Evolutionary conservation across 2,329 filamentous ascomycete genomes (phyloP).

Genomic region (Cladophialophora carrionii): DNA sequence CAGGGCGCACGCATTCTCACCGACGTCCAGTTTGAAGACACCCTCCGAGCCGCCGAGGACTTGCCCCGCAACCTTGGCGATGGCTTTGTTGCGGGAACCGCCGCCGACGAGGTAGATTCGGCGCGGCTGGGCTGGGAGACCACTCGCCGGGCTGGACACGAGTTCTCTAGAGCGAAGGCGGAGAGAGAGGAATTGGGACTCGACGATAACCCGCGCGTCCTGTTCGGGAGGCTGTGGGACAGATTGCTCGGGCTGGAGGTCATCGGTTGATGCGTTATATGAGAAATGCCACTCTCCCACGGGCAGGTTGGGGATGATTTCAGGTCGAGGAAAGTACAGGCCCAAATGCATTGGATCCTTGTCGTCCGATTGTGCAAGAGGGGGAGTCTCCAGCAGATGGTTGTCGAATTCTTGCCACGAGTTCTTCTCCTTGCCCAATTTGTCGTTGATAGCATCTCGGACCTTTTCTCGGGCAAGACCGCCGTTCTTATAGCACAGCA

Average conservation of each 20-base stretch:
- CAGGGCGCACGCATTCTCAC: constrained; percentile 90
- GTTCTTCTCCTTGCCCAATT: constrained; percentile 51
- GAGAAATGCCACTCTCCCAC: constrained; percentile 86
- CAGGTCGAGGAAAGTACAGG: constrained; percentile 91
- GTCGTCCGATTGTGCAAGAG: constrained; percentile 64
- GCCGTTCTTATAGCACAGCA: constrained; percentile 99
- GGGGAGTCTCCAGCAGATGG: constrained; percentile 67
- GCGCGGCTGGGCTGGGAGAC: constrained; percentile 78
- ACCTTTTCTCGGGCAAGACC: constrained; percentile 88
- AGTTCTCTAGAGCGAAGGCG: constrained; percentile 80
- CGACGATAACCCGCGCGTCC: constrained; percentile 86
- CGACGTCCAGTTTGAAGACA: constrained; percentile 90
- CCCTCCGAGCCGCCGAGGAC: constrained; percentile 88
- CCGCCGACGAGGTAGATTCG: constrained; percentile 94
- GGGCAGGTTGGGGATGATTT: constrained; percentile 90
- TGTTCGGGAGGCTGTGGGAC: constrained; percentile 61
- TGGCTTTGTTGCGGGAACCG: constrained; percentile 85
- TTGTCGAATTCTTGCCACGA: constrained; percentile 82
- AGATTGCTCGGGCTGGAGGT: constrained; percentile 57
- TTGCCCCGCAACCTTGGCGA: constrained; percentile 80
- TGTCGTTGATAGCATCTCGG: constrained; percentile 73
- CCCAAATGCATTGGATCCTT: constrained; percentile 75
- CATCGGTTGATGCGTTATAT: constrained; percentile 55
- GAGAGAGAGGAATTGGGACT: constrained; percentile 92
- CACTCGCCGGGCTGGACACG: constrained; percentile 60